These are phyloP conservation scores for Podila verticillata DNA, from an alignment of 192 early-diverging fungal species.

Conservation along the genomic window DNA sequence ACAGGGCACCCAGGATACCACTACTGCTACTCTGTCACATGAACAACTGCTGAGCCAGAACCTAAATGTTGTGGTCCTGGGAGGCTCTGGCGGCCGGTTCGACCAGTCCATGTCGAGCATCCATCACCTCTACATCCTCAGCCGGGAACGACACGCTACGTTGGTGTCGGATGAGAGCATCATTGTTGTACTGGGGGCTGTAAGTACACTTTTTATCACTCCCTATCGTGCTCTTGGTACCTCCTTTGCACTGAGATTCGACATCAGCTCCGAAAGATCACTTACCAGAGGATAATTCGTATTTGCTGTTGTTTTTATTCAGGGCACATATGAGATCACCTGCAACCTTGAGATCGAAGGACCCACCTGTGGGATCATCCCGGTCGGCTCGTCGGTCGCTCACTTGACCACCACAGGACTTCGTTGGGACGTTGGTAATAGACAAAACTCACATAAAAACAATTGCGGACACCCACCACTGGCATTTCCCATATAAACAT, in stretches of 20 bases:
- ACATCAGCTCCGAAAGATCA: no score
- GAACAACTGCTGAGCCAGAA: constrained; percentile 17
- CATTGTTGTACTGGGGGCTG: constrained; percentile 72
- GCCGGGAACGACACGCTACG: constrained; percentile 67
- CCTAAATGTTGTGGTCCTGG: constrained; percentile 73
- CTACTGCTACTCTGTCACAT: background rate
- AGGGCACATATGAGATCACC: constrained; percentile 75
- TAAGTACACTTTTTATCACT: constrained; percentile 48
- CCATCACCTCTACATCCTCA: constrained; percentile 72
- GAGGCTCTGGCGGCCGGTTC: constrained; percentile 87
- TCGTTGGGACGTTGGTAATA: constrained; percentile 84
- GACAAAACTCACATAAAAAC: no score
- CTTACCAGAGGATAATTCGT: no score
- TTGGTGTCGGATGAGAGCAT: constrained; percentile 81
- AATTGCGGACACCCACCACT: no score
- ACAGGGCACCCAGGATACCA: background rate
- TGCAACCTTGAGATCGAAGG: constrained; percentile 75
- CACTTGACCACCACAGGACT: constrained; percentile 78
- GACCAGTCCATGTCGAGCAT: constrained; percentile 90
- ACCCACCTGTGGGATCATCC: constrained; percentile 89
- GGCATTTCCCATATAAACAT: no score
- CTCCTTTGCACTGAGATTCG: no score
- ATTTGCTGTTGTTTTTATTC: background rate
- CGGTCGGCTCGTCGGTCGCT: constrained; percentile 72
- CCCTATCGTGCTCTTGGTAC: background rate